phyloP scores from a whole-genome alignment of 164 flowering plant species.

The Sedum album region DNA sequence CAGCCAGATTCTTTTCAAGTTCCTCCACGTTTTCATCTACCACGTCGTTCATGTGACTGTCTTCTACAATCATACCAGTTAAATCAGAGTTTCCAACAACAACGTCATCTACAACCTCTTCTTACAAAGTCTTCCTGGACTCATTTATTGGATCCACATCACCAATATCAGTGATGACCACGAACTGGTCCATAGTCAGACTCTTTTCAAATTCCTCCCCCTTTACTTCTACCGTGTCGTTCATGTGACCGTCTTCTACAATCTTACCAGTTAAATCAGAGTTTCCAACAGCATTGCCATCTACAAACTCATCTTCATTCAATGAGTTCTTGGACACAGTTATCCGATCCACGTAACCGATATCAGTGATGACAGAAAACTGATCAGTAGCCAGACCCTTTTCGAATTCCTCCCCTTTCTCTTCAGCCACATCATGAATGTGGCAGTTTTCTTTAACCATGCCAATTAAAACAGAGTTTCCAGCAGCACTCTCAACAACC shows the following conservation, averaged over 20 bases:
- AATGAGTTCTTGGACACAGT: not conserved
- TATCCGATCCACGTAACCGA: not conserved
- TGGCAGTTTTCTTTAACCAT: not conserved
- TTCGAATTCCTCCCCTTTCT: not conserved
- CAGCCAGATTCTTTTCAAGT: not conserved
- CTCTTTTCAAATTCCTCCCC: not conserved
- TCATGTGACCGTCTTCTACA: not conserved
- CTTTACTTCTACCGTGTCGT: not conserved
- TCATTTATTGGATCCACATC: not conserved
- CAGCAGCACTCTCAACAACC: not conserved
- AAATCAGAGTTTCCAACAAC: not conserved
- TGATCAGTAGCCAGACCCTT: not conserved
- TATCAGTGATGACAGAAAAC: not conserved
- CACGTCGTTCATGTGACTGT: not conserved
- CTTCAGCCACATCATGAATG: slow-evolving; percentile 1
- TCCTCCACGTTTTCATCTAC: not conserved
- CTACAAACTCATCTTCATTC: not conserved
- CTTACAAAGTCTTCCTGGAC: not conserved
- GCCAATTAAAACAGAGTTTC: not conserved
- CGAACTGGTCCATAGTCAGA: not conserved
- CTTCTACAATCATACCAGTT: not conserved
- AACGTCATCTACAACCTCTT: too few species aligned
- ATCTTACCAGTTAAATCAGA: not conserved
- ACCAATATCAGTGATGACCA: not conserved
- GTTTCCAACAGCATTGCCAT: not conserved